Percentiles rank a stretch among this genome's conserved stretches.
Conservation (phyloP, 192 early-diverging fungal species). For the Spizellomyces sp. region DNA sequence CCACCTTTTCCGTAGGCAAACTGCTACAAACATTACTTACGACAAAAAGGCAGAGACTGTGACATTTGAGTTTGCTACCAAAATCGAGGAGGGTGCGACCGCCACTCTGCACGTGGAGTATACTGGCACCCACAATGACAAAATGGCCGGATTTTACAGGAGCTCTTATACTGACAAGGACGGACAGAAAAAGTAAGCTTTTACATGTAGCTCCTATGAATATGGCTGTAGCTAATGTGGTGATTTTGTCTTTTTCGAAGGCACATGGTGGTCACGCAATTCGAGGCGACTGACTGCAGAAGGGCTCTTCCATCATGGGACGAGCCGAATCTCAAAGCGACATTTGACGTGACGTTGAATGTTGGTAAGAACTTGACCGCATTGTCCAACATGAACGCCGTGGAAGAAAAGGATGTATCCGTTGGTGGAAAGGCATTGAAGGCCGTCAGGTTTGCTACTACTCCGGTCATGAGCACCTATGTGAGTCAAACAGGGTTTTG, state of each 20-base stretch:
- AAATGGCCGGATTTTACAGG: conserved; percentile 96
- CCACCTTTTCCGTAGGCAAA: conserved; percentile 43
- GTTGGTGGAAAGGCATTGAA: conserved; percentile 62
- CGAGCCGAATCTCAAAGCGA: conserved; percentile 94
- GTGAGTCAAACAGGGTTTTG: conserved; percentile 42
- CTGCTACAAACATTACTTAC: conserved; percentile 44
- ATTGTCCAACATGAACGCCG: conserved; percentile 90
- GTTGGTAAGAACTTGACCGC: conserved; percentile 77
- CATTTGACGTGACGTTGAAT: conserved; percentile 86
- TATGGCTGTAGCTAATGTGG: too few relatives aligned
- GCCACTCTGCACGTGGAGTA: conserved; percentile 52
- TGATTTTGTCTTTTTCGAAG: too few relatives aligned
- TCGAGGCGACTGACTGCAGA: conserved; percentile 90
- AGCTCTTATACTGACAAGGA: conserved; percentile 65
- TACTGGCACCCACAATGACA: conserved; percentile 64
- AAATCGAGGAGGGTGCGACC: conserved; percentile 45
- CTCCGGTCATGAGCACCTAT: conserved; percentile 95
- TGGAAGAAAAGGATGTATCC: conserved; percentile 62
- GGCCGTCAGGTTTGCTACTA: conserved; percentile 84
- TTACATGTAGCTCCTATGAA: too few relatives aligned
- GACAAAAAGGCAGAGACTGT: conserved; percentile 48
- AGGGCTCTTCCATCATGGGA: conserved; percentile 97
- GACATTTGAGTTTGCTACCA: conserved; percentile 50
- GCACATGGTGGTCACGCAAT: conserved; percentile 92
- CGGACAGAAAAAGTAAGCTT: conserved; percentile 36